phyloP scores from a whole-genome alignment of 73 alveolate genomes.

The Blepharisma japonicum region DNA sequence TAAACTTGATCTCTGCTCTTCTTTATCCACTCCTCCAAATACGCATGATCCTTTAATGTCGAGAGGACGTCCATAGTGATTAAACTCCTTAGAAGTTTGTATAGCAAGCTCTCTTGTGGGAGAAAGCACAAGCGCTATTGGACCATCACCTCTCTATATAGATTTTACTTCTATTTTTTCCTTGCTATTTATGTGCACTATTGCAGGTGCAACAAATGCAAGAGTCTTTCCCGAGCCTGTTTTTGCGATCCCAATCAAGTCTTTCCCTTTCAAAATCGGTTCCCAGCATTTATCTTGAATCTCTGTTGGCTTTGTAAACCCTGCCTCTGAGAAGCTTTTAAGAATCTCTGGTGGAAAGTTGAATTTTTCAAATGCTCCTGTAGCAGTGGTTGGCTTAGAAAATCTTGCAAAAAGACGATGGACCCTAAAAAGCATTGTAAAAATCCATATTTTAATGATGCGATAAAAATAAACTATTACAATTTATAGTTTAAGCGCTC shows the following conservation, averaged over 20 bases:
- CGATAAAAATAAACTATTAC: no score
- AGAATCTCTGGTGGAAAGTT: no score
- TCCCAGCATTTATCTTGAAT: slow-evolving; percentile 64
- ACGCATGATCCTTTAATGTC: slow-evolving; percentile 58
- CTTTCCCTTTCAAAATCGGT: slow-evolving; percentile 83
- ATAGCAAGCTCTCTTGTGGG: slow-evolving; percentile 95
- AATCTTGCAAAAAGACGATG: no score
- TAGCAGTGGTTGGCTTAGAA: no score
- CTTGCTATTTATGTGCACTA: slow-evolving; percentile 83
- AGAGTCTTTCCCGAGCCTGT: slow-evolving; percentile 97
- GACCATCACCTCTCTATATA: slow-evolving; percentile 83
- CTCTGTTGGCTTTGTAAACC: slow-evolving; percentile 24
- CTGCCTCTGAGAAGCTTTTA: slow-evolving; percentile 43
- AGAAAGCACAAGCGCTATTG: slow-evolving; percentile 89
- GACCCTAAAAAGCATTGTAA: no score
- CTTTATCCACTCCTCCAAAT: slow-evolving; percentile 71
- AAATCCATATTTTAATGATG: no score
- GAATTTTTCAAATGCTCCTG: no score
- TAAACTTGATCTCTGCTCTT: slow-evolving; percentile 55
- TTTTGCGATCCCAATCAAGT: slow-evolving; percentile 90
- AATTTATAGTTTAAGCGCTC: no score
- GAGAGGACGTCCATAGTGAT: slow-evolving; percentile 47
- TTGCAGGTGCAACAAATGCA: slow-evolving; percentile 88
- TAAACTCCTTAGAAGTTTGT: slow-evolving; percentile 69
- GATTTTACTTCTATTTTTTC: slow-evolving; percentile 55